Evolutionary conservation across 768 basidiomycete species (phyloP).

Genomic region (Lactifluus echinatus): DNA sequence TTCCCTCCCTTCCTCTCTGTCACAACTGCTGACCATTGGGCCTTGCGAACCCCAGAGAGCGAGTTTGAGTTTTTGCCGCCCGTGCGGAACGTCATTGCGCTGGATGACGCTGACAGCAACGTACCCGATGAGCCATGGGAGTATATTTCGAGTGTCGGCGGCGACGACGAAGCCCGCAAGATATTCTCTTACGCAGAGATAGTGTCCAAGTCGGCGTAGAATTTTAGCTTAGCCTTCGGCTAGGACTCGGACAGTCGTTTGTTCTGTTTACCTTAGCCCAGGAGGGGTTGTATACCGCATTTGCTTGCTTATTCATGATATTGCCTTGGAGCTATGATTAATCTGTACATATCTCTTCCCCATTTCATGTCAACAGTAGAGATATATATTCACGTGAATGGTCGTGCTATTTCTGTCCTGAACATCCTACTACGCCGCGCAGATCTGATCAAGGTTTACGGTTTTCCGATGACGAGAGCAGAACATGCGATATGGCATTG

Average conservation of each 20-base stretch:
- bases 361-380: not conserved
- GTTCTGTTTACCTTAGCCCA: not conserved
- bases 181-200: slow-evolving; percentile 38
- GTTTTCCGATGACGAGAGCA: not conserved
- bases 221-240: not conserved
- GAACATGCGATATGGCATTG: not conserved
- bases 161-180: slow-evolving; percentile 27
- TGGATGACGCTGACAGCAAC: slow-evolving; percentile 43
- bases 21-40: not conserved
- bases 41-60: slow-evolving; percentile 27
- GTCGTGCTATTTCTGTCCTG: not conserved
- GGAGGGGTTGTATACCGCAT: slow-evolving; percentile 7
- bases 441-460: slow-evolving; percentile 1
- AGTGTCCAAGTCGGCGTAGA: slow-evolving; percentile 20
- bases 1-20: not conserved
- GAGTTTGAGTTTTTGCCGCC: slow-evolving; percentile 53
- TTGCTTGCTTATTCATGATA: not conserved
- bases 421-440: not conserved
- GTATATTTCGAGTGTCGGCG: slow-evolving; percentile 37
- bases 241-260: not conserved
- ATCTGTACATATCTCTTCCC: slow-evolving; percentile 7
- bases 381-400: slow-evolving; percentile 6
- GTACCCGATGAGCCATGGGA: slow-evolving; percentile 52
- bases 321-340: not conserved
- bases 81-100: slow-evolving; percentile 46